Evolutionary conservation across 768 basidiomycete genomes (phyloP).

Genomic region (Boletellus sp.): DNA sequence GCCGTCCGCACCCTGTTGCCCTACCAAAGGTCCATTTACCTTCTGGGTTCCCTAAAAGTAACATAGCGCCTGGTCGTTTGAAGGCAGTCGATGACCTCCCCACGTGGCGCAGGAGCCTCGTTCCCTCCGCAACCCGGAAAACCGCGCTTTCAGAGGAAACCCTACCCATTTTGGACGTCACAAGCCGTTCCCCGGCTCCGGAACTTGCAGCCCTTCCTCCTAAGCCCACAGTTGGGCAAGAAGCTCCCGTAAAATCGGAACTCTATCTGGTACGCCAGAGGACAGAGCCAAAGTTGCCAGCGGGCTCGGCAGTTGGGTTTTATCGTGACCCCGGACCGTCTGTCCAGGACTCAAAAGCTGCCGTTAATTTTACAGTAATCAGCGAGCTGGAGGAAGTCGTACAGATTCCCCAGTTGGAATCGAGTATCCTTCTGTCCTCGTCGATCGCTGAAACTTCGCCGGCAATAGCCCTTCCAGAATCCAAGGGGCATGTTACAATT

Average conservation of each 20-base stretch:
- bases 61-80: slow-evolving; percentile 22
- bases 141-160: slow-evolving; percentile 7
- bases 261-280: slow-evolving; percentile 39
- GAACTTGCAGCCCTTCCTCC: slow-evolving; percentile 33
- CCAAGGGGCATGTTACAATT: slow-evolving; percentile 6
- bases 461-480: slow-evolving; percentile 1
- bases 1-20: slow-evolving; percentile 4
- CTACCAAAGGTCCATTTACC: slow-evolving; percentile 42
- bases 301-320: slow-evolving; percentile 68
- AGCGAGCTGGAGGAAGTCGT: slow-evolving; percentile 61
- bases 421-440: slow-evolving; percentile 25
- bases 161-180: slow-evolving; percentile 42
- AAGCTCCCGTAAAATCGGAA: slow-evolving; percentile 27
- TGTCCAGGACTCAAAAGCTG: slow-evolving; percentile 42
- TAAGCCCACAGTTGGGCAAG: slow-evolving; percentile 30
- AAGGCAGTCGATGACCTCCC: slow-evolving; percentile 33
- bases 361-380: slow-evolving; percentile 72
- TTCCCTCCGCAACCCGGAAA: slow-evolving; percentile 13
- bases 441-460: slow-evolving; percentile 16
- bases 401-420: slow-evolving; percentile 8
- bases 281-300: slow-evolving; percentile 68
- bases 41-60: slow-evolving; percentile 18
- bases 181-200: slow-evolving; percentile 67
- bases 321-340: slow-evolving; percentile 61
- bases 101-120: slow-evolving; percentile 39